These are phyloP conservation scores for Talaromyces amestolkiae DNA, from an alignment of 2,329 filamentous ascomycete species.

Conservation along the genomic window DNA sequence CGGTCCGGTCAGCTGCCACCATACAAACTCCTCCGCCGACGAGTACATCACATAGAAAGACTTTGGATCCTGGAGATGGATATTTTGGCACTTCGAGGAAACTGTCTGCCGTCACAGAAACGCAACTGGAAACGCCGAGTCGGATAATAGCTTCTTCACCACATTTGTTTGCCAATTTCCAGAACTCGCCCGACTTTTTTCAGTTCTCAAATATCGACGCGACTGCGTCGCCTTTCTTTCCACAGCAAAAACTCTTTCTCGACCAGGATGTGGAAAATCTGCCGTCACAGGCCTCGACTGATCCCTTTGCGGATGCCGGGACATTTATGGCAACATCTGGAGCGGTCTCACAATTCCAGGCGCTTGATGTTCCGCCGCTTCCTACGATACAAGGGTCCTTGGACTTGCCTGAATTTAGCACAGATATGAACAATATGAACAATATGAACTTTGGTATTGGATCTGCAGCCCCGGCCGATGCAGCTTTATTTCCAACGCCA, in stretches of 20 bases:
- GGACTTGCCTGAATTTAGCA: constrained; percentile 34
- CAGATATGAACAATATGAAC: constrained; percentile 10
- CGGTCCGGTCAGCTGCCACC: constrained; percentile 43
- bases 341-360: constrained; percentile 19
- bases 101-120: constrained; percentile 25
- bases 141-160: constrained; percentile 46
- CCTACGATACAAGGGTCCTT: constrained; percentile 35
- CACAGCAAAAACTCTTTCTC: constrained; percentile 54
- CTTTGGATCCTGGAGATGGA: constrained; percentile 31
- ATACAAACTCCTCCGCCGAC: constrained; percentile 64
- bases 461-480: constrained; percentile 33
- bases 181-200: constrained; percentile 59
- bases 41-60: constrained; percentile 53
- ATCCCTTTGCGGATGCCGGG: constrained; percentile 23
- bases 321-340: constrained; percentile 23
- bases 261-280: constrained; percentile 36
- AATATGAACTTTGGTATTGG: constrained; percentile 28
- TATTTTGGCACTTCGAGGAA: constrained; percentile 20
- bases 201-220: constrained; percentile 53
- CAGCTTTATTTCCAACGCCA: constrained; percentile 41
- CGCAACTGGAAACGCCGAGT: constrained; percentile 46
- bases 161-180: constrained; percentile 52
- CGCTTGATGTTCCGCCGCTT: constrained; percentile 34
- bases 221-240: constrained; percentile 56
- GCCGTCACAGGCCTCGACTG: constrained; percentile 22